A percentile compares a stretch with the other conserved stretches of the same genome.
Conservation (phyloP, 176 grass and related monocot genomes). For the Carex scoparia region DNA sequence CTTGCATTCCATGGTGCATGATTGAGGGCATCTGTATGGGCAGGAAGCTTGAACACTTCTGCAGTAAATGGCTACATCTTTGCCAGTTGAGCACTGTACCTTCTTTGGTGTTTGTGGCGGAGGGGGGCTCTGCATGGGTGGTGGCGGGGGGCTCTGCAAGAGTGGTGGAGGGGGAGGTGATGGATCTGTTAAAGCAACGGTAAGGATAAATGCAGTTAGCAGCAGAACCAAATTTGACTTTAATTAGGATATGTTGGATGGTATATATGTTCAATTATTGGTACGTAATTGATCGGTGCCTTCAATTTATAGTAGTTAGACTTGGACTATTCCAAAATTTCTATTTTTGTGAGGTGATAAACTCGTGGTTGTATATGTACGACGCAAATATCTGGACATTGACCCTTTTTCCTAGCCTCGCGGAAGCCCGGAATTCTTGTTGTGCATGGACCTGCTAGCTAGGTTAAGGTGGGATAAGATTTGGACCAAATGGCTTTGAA, state of each 20-base stretch:
- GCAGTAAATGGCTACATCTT: neutral
- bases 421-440: neutral
- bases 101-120: neutral
- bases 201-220: neutral
- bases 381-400: too few relatives aligned
- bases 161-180: neutral
- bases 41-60: neutral
- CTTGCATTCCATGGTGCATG: slow-evolving; percentile 13
- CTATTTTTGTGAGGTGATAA: neutral
- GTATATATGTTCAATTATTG: too few relatives aligned
- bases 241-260: neutral
- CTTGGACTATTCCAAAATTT: neutral
- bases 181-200: too few relatives aligned
- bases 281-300: neutral
- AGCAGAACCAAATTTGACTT: neutral
- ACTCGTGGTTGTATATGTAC: too few relatives aligned
- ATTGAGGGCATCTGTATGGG: neutral
- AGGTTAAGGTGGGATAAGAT: too few relatives aligned
- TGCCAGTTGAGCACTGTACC: neutral
- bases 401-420: too few relatives aligned
- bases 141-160: neutral
- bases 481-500: too few relatives aligned
- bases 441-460: neutral
- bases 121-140: neutral
- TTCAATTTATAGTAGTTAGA: neutral